Evolutionary conservation across 148 eudicot species (phyloP).

Genomic region (Polygonum maritimum): DNA sequence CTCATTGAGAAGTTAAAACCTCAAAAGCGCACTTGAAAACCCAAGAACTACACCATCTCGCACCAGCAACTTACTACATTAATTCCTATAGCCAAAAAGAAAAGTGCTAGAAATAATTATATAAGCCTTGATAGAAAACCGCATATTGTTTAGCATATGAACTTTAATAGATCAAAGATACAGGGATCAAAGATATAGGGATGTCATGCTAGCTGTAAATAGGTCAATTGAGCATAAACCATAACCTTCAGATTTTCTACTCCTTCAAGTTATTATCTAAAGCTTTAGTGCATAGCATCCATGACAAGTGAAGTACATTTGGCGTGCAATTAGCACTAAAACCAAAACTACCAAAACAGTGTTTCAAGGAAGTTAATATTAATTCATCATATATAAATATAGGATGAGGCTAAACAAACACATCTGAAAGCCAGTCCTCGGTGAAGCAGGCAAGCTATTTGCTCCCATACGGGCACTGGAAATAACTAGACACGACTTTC

Average conservation of each 20-base stretch:
- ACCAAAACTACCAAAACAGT: not conserved
- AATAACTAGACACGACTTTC: not conserved
- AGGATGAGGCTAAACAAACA: not conserved
- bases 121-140: not conserved
- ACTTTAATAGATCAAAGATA: not conserved
- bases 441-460: not conserved
- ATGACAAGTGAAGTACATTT: not conserved
- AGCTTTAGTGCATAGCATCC: not conserved
- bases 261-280: not conserved
- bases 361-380: not conserved
- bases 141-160: not conserved
- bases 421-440: not conserved
- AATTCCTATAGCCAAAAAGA: not conserved
- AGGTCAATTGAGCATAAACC: not conserved
- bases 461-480: not conserved
- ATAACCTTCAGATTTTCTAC: not conserved
- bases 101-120: too few species aligned
- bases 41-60: slow-evolving; percentile 1
- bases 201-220: not conserved
- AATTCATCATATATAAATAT: not conserved
- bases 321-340: not conserved
- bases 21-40: not conserved
- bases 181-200: not conserved
- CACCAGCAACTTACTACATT: not conserved
- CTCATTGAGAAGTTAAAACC: slow-evolving; percentile 30